phyloP scores from a whole-genome alignment of 331 rosid genomes.

The Phaseolus coccineus region DNA sequence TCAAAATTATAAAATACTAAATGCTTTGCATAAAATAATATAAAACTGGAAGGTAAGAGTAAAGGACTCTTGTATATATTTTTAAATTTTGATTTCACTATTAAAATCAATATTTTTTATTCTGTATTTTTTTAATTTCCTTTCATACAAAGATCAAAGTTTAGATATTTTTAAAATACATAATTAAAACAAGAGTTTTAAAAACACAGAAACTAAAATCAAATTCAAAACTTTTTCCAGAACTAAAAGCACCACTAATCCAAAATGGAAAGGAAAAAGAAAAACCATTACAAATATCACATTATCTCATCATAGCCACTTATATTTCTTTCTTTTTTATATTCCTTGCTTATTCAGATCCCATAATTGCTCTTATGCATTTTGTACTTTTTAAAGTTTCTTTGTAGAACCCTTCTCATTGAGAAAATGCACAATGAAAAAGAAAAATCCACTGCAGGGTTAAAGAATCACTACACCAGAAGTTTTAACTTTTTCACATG shows the following conservation, averaged over 20 bases:
- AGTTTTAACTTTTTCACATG: conserved; percentile 3
- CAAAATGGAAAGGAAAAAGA: not conserved
- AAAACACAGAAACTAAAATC: not conserved
- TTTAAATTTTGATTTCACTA: too few relatives aligned
- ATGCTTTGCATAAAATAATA: not conserved
- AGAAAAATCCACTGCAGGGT: not conserved
- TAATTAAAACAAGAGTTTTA: not conserved
- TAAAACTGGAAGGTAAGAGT: not conserved
- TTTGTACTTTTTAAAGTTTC: not conserved
- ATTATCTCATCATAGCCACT: not conserved
- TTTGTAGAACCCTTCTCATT: not conserved
- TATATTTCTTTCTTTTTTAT: not conserved
- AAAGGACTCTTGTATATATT: too few relatives aligned
- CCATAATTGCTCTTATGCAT: not conserved
- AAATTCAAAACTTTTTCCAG: not conserved
- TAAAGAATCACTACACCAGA: not conserved
- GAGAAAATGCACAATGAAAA: not conserved
- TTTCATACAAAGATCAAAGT: not conserved
- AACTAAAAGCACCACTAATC: not conserved
- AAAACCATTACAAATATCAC: not conserved
- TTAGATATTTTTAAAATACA: not conserved
- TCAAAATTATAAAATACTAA: not conserved
- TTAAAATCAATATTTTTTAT: not conserved
- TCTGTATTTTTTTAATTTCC: not conserved
- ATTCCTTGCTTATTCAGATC: not conserved